Conservation (phyloP, 208 protist genomes). For the Trypanosoma conorhini region DNA sequence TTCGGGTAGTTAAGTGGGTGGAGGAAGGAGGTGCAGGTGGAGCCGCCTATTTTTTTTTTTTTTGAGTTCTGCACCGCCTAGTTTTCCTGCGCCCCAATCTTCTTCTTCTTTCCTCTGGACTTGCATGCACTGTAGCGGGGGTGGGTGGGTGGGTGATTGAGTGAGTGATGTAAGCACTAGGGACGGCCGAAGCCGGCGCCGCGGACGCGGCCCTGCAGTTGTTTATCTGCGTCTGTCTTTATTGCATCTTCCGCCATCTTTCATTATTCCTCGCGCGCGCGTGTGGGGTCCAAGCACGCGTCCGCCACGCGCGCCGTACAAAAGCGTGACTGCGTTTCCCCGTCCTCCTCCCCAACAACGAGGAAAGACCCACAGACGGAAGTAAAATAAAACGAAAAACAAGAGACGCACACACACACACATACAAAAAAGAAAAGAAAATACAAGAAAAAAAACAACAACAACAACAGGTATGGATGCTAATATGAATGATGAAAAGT, state of each 20-base stretch:
- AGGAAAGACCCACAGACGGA: neutral
- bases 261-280: neutral
- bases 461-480: neutral
- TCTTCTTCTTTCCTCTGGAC: neutral
- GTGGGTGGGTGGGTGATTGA: neutral
- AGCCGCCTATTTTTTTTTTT: neutral
- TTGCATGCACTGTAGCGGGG: neutral
- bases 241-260: neutral
- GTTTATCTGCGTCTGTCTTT: neutral
- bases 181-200: neutral
- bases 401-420: too few species aligned
- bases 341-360: neutral
- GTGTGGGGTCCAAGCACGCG: too few species aligned
- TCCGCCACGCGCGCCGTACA: too few species aligned
- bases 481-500: neutral
- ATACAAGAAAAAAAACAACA: neutral
- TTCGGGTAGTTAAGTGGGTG: neutral
- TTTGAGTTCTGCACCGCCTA: neutral
- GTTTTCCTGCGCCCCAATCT: neutral
- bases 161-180: neutral
- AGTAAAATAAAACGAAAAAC: too few species aligned
- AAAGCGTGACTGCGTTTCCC: too few species aligned
- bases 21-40: neutral
- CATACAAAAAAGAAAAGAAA: neutral
- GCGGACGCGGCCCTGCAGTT: neutral